Evolutionary conservation across 257 asterid species (phyloP).

Genomic region (Solanum virginianum): DNA sequence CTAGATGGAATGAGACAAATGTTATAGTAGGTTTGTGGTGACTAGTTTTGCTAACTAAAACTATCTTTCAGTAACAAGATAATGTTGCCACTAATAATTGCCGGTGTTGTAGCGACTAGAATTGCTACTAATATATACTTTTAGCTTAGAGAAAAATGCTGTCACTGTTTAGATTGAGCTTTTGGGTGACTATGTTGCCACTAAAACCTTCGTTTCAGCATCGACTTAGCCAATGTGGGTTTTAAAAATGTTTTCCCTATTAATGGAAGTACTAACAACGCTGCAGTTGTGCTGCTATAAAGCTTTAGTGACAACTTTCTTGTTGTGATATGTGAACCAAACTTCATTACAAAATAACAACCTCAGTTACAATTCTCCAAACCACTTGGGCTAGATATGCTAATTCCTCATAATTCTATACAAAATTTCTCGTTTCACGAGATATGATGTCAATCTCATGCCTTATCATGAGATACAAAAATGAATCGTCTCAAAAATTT

Average conservation of each 20-base stretch:
- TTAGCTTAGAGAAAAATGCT: not conserved
- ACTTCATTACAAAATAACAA: not conserved
- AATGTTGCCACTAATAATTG: no score
- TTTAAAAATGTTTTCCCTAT: no score
- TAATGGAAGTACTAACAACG: not conserved
- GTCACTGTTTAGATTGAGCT: not conserved
- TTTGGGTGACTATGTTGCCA: not conserved
- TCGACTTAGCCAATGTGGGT: not conserved
- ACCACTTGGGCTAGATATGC: not conserved
- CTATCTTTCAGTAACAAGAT: no score
- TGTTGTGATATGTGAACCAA: not conserved
- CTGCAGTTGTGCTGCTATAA: no score
- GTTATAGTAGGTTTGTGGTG: not conserved
- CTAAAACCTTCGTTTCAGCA: not conserved
- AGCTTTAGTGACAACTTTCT: no score
- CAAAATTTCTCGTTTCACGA: not conserved
- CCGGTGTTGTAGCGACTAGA: no score
- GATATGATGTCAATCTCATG: not conserved
- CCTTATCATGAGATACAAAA: not conserved
- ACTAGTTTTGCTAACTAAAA: not conserved
- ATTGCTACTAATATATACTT: not conserved
- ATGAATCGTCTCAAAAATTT: no score
- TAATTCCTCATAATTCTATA: not conserved
- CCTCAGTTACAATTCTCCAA: not conserved
- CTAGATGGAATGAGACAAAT: no score